These are phyloP conservation scores for Trichoderma sp. DNA, from an alignment of 2,329 filamentous ascomycete species.

Conservation along the genomic window DNA sequence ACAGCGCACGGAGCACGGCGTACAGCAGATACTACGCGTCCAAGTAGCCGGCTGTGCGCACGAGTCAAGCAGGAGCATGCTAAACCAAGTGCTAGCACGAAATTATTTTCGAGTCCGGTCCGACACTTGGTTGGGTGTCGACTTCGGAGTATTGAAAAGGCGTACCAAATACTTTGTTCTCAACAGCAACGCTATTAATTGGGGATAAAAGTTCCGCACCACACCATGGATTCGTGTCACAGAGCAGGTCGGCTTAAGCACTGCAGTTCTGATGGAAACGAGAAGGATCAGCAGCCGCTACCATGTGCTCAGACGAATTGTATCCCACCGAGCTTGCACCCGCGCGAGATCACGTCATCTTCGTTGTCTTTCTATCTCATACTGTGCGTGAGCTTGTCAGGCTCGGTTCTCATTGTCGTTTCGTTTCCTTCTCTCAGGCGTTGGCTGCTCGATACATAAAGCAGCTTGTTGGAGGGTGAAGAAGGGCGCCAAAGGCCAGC, in stretches of 20 bases:
- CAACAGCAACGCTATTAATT: constrained; percentile 9
- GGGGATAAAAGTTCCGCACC: constrained; percentile 15
- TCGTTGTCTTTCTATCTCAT: constrained; percentile 1
- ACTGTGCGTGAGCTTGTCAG: constrained; percentile 2
- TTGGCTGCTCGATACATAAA: background rate
- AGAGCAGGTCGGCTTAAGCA: background rate
- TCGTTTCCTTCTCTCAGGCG: background rate
- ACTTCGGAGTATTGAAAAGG: constrained; percentile 22
- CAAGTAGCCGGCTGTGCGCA: background rate
- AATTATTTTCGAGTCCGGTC: constrained; percentile 19
- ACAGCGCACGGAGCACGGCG: constrained; percentile 12
- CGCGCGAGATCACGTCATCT: constrained; percentile 21
- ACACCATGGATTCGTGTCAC: background rate
- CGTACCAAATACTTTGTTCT: background rate
- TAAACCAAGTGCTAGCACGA: constrained; percentile 16
- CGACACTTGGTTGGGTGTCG: constrained; percentile 11
- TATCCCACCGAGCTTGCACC: background rate
- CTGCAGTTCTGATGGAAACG: background rate
- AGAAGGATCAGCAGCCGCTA: constrained; percentile 3
- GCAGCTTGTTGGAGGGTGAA: background rate
- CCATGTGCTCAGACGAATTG: background rate
- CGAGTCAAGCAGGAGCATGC: constrained; percentile 23
- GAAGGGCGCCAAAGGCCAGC: background rate
- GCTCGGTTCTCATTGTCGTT: background rate
- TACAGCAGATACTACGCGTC: background rate